Percentiles rank a stretch among this genome's conserved stretches.
Conservation (phyloP, 192 early-diverging fungal genomes). For the Bifiguratus adelaidae region DNA sequence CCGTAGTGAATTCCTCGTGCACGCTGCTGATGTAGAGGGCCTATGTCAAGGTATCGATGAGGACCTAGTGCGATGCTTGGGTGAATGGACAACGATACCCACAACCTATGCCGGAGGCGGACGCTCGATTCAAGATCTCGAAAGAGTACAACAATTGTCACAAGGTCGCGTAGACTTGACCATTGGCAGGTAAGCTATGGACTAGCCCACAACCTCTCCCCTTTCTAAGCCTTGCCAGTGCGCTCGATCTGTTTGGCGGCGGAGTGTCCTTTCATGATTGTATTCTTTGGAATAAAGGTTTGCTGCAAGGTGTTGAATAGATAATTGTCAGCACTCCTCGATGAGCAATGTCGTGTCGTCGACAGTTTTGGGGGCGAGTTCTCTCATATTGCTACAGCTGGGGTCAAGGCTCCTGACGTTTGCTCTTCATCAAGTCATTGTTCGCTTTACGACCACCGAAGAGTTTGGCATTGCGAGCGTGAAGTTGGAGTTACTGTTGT, state of each 20-base stretch:
- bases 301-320: too few species aligned
- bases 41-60: slow-evolving; percentile 89
- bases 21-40: slow-evolving; percentile 98
- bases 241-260: slow-evolving; percentile 97
- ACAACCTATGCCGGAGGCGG: slow-evolving; percentile 95
- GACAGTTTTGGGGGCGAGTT: slow-evolving; percentile 62
- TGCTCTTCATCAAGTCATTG: slow-evolving; percentile 63
- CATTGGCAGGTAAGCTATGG: slow-evolving; percentile 59
- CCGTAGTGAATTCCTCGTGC: slow-evolving; percentile 84
- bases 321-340: too few species aligned
- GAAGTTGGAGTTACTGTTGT: slow-evolving; percentile 73
- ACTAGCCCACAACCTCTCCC: background rate
- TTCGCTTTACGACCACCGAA: slow-evolving; percentile 56
- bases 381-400: slow-evolving; percentile 67
- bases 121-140: slow-evolving; percentile 58
- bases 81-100: slow-evolving; percentile 77
- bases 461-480: slow-evolving; percentile 79
- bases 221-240: slow-evolving; percentile 32
- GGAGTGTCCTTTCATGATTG: slow-evolving; percentile 75
- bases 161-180: slow-evolving; percentile 85
- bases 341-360: slow-evolving; percentile 33
- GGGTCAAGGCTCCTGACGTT: slow-evolving; percentile 73
- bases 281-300: slow-evolving; percentile 66
- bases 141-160: slow-evolving; percentile 68
- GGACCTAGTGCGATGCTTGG: slow-evolving; percentile 75